Evolutionary conservation across 192 early-diverging fungal genomes (phyloP), one percentile per base, ranked within the genome.

Genomic region (Mortierella alpina): DNA sequence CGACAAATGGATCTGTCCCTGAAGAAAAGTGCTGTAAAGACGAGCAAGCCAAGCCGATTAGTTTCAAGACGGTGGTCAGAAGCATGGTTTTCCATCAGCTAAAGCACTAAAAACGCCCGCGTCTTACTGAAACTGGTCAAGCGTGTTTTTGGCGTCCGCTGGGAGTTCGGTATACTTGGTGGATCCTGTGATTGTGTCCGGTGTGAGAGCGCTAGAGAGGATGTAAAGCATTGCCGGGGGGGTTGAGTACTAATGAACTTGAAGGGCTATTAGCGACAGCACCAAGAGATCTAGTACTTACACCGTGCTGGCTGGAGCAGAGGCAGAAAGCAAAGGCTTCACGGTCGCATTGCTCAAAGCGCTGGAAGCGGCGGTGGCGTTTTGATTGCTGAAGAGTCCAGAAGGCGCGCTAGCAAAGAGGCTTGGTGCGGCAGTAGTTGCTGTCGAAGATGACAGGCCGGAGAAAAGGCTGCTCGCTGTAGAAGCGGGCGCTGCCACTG

Each of bases 141-240:
- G 60, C 17, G 66, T 67, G 23, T 7, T 48, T 61, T 83, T 83
- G 22, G 82, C 82, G 46, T 77, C 82, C 14, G 61, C 75, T 0
- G 82, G 73, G 39, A 83, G 62, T 22, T 83, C 82, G 5, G 75
- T 73, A 45, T 83, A 83, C 50, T 77, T 77, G 49, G 82, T 78
- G 45, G 73, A 77, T 47, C 66, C 70, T 17, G 82, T 71, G 48
- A 83, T 77, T 13, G 74, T 77, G 13, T 83, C 74, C 4, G 82
- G 69, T 2, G 74, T 83, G 17, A 83, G 59, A 1, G 68, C 58
- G 0, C 77, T 80, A 61, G 50, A 22, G 12, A 61, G 49, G 18
- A 42, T 44, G 12, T 15, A 54, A 11, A 50, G 31, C 3, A 2
- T 1, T 31, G 31, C 31, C 31, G 31, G 31, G 31, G 40, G 2